These are phyloP conservation scores for Rubroshorea leprosula DNA, from an alignment of 345 rosid species.

Conservation along the genomic window DNA sequence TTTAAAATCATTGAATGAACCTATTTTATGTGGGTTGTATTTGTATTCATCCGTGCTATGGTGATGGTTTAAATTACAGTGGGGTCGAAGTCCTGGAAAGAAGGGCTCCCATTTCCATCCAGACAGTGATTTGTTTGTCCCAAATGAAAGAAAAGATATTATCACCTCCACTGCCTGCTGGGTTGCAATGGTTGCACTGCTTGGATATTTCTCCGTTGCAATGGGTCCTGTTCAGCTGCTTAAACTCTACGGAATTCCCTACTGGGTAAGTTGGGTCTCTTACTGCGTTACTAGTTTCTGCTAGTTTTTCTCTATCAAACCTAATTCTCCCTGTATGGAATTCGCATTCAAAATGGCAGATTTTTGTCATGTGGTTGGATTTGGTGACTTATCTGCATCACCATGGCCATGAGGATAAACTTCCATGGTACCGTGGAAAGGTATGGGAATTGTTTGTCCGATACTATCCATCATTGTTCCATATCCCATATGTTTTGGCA, in stretches of 20 bases:
- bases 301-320: not conserved
- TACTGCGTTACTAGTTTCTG: not conserved
- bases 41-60: conserved; percentile 11
- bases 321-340: not conserved
- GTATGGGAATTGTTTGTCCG: conserved; percentile 38
- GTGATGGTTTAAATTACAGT: conserved; percentile 34
- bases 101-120: conserved; percentile 85
- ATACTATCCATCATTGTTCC: too few relatives aligned
- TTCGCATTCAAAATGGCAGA: conserved; percentile 27
- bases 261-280: conserved; percentile 34
- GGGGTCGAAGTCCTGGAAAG: conserved; percentile 83
- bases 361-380: conserved; percentile 80
- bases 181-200: conserved; percentile 63
- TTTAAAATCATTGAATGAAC: not conserved
- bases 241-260: conserved; percentile 69
- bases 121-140: conserved; percentile 64
- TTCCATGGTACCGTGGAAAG: conserved; percentile 94
- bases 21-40: not conserved
- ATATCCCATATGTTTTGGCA: too few relatives aligned
- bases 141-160: conserved; percentile 60
- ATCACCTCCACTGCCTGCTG: conserved; percentile 74
- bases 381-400: conserved; percentile 82
- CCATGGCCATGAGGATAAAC: conserved; percentile 80
- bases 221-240: conserved; percentile 63
- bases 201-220: conserved; percentile 38